phyloP scores from a whole-genome alignment of 768 basidiomycete genomes.

The Hemileccinum rubropunctum region DNA sequence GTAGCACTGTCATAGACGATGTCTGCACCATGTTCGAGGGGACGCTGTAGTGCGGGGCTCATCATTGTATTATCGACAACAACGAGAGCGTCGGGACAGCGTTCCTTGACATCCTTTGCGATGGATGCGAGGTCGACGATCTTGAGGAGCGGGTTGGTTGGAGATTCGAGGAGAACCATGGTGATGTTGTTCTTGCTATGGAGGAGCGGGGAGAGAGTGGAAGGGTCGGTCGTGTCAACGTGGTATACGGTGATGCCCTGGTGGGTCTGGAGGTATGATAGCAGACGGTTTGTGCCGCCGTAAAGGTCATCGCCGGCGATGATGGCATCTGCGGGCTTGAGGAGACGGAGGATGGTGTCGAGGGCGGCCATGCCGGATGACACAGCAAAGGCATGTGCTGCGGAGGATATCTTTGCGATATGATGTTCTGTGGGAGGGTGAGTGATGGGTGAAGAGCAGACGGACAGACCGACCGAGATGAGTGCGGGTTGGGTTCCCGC shows the following conservation, averaged over 20 bases:
- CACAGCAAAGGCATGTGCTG: conserved; percentile 84
- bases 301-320: conserved; percentile 97
- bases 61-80: conserved; percentile 99
- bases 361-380: conserved; percentile 98
- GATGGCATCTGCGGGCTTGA: conserved; percentile 94
- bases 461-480: conserved; percentile 72
- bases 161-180: conserved; percentile 96
- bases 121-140: conserved; percentile 88
- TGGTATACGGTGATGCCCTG: conserved; percentile 89
- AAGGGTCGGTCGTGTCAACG: conserved; percentile 84
- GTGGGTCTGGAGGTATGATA: conserved; percentile 84
- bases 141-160: conserved; percentile 96
- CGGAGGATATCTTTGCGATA: conserved; percentile 94
- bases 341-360: conserved; percentile 88
- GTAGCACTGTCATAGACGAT: conserved; percentile 98
- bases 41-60: conserved; percentile 96
- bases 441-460: not conserved
- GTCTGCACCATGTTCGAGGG: conserved; percentile 93
- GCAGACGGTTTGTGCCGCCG: conserved; percentile 94
- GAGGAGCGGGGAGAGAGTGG: conserved; percentile 59
- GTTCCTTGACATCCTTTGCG: conserved; percentile 78
- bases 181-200: conserved; percentile 66
- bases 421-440: conserved; percentile 72
- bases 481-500: conserved; percentile 94
- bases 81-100: conserved; percentile 74